Evolutionary conservation across 2,329 filamentous ascomycete genomes (phyloP).

Genomic region (Didymellaceae sp.): DNA sequence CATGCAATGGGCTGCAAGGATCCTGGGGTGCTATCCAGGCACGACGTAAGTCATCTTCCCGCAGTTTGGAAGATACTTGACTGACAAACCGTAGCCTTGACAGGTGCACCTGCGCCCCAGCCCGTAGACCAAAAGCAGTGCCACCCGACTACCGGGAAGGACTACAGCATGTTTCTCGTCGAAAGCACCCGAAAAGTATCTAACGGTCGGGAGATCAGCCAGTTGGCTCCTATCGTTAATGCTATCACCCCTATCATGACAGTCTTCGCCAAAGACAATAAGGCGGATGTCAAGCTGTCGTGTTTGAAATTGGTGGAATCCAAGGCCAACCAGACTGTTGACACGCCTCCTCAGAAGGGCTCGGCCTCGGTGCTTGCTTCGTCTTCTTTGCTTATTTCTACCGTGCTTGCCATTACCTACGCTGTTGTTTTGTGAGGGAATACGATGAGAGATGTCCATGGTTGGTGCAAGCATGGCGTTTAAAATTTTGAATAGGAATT

Average conservation of each 20-base stretch:
- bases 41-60: neutral
- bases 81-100: neutral
- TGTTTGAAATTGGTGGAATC: conserved; percentile 8
- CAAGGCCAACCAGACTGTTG: neutral
- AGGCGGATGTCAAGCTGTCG: neutral
- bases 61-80: neutral
- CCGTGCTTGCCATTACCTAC: neutral
- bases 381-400: neutral
- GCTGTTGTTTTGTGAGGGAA: neutral
- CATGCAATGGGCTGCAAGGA: neutral
- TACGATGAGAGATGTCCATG: neutral
- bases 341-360: neutral
- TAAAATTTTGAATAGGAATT: too few species aligned
- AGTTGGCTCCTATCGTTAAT: conserved; percentile 1
- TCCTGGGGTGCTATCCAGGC: conserved; percentile 6
- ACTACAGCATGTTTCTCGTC: conserved; percentile 5
- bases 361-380: neutral
- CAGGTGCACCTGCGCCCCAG: neutral
- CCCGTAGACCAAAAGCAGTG: neutral
- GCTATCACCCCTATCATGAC: conserved; percentile 13
- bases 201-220: neutral
- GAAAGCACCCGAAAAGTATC: neutral
- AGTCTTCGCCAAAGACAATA: neutral
- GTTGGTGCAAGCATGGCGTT: too few species aligned
- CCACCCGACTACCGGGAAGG: conserved; percentile 9